phyloP scores from a whole-genome alignment of 352 stramenopile species.

The Globisporangium middletonii region DNA sequence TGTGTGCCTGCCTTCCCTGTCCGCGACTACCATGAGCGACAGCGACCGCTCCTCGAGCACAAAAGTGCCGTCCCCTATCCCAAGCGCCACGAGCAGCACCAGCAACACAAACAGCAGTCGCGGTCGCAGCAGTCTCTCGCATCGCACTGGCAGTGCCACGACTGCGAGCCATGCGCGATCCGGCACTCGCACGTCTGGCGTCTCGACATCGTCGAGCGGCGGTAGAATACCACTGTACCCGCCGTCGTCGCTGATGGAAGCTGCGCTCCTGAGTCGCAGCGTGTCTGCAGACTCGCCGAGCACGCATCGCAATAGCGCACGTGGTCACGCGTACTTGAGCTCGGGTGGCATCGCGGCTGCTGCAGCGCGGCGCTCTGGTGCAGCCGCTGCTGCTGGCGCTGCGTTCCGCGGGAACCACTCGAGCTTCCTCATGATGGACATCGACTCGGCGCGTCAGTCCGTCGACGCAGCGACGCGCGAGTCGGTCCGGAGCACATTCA shows the following conservation, averaged over 20 bases:
- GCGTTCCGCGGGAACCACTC: slow-evolving; percentile 11
- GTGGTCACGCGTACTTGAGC: slow-evolving; percentile 19
- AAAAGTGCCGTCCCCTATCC: slow-evolving; percentile 6
- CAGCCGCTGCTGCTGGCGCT: neutral
- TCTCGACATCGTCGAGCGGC: slow-evolving; percentile 1
- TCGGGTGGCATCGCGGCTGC: slow-evolving; percentile 15
- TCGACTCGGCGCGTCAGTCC: slow-evolving; percentile 34
- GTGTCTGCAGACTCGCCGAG: slow-evolving; percentile 23
- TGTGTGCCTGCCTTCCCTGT: neutral
- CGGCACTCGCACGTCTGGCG: neutral
- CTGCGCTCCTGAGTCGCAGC: slow-evolving; percentile 25
- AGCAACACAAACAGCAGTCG: neutral
- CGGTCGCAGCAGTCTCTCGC: neutral
- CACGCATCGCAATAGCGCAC: slow-evolving; percentile 24
- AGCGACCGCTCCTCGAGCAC: slow-evolving; percentile 6
- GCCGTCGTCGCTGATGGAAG: slow-evolving; percentile 17
- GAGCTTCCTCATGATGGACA: slow-evolving; percentile 51
- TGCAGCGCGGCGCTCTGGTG: slow-evolving; percentile 12
- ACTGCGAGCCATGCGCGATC: neutral
- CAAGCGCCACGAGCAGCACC: neutral
- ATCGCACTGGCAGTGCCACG: neutral
- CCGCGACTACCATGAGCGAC: slow-evolving; percentile 12
- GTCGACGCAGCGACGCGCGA: slow-evolving; percentile 26
- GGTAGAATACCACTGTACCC: slow-evolving; percentile 1
- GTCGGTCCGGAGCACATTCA: slow-evolving; percentile 41